Conservation (phyloP, 164 flowering plant species). For the Magnolia sinica region DNA sequence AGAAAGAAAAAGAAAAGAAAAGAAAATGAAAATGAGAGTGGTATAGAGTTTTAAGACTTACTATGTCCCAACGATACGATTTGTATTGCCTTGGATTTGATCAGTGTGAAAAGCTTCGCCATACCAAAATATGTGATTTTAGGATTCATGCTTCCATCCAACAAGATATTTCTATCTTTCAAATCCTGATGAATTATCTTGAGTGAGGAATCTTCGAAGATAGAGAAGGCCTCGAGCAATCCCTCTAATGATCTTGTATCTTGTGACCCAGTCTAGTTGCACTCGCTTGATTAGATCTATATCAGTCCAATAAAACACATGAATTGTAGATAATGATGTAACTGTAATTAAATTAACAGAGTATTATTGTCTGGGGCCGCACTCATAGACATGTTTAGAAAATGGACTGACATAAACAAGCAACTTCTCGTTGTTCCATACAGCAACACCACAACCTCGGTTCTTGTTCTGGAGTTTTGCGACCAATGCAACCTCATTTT, state of each 20-base stretch:
- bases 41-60: constrained; percentile 11
- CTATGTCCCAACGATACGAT: constrained; percentile 24
- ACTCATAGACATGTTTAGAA: too few relatives aligned
- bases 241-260: constrained; percentile 17
- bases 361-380: constrained; percentile 7
- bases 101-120: constrained; percentile 23
- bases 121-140: constrained; percentile 40
- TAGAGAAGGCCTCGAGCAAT: constrained; percentile 29
- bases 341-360: too few relatives aligned
- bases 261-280: constrained; percentile 12
- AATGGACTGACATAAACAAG: constrained; percentile 27
- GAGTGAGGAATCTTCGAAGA: constrained; percentile 25
- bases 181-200: constrained; percentile 29
- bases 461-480: constrained; percentile 45
- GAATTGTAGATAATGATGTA: neutral
- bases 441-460: constrained; percentile 35
- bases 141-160: constrained; percentile 27
- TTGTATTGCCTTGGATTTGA: constrained; percentile 19
- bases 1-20: too few relatives aligned
- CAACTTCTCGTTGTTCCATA: constrained; percentile 30
- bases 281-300: constrained; percentile 9
- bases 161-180: constrained; percentile 31
- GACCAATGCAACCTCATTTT: constrained; percentile 30
- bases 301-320: too few relatives aligned
- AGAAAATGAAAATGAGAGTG: neutral